Conservation (phyloP, 768 basidiomycete genomes). For the Crassisporium funariophilum region DNA sequence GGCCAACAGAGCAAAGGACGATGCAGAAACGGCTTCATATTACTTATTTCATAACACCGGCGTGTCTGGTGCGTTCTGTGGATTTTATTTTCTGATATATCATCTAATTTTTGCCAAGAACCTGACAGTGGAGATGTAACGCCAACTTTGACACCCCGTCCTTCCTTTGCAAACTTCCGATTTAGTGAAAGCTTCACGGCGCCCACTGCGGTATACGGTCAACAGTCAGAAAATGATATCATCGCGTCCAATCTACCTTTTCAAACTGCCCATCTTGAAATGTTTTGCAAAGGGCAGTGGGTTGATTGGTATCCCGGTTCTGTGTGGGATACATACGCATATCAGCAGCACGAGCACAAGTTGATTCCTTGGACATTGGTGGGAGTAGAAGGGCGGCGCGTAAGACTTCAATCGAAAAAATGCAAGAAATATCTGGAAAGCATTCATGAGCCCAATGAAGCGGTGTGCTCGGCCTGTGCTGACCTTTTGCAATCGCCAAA, state of each 20-base stretch:
- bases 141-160: not conserved
- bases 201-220: not conserved
- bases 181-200: not conserved
- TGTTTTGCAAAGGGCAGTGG: not conserved
- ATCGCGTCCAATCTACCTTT: not conserved
- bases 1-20: too few species aligned
- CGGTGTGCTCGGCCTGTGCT: not conserved
- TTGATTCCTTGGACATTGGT: conserved; percentile 6
- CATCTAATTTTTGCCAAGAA: too few species aligned
- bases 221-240: not conserved
- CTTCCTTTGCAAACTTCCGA: not conserved
- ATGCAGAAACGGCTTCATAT: too few species aligned
- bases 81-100: too few species aligned
- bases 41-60: too few species aligned
- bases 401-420: not conserved
- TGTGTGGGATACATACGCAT: conserved; percentile 15
- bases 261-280: not conserved
- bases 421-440: not conserved
- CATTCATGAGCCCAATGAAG: not conserved
- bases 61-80: too few species aligned
- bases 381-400: not conserved
- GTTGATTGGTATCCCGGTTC: conserved; percentile 9
- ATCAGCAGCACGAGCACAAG: conserved; percentile 9
- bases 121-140: too few species aligned
- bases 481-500: not conserved